Percentiles rank a stretch among this genome's conserved stretches.
Evolutionary conservation across 2,329 filamentous ascomycete genomes (phyloP).

Genomic region (Xylogone sp.): DNA sequence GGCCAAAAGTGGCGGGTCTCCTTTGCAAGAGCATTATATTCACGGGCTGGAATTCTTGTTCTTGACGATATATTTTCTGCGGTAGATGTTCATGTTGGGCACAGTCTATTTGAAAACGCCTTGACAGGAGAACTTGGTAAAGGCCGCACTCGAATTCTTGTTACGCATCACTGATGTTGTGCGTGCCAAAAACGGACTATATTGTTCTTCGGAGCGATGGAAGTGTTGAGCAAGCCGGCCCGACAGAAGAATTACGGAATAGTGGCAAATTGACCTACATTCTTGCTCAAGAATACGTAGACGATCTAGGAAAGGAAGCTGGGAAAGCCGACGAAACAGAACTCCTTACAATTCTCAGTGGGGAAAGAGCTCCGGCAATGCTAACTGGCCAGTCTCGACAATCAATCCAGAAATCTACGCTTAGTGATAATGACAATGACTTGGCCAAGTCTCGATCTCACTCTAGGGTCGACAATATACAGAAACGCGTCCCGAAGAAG

Average conservation of each 20-base stretch:
- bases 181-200: slow-evolving; percentile 67
- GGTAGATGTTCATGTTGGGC: slow-evolving; percentile 76
- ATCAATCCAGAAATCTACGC: no score
- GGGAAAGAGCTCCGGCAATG: no score
- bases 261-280: slow-evolving; percentile 54
- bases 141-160: slow-evolving; percentile 70
- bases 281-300: slow-evolving; percentile 45
- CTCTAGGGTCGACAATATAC: no score
- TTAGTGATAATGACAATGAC: no score
- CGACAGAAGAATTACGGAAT: slow-evolving; percentile 59
- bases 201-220: slow-evolving; percentile 71
- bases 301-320: no score
- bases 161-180: slow-evolving; percentile 76
- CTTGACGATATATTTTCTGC: slow-evolving; percentile 82
- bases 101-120: slow-evolving; percentile 74
- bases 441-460: no score
- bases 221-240: slow-evolving; percentile 57
- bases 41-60: slow-evolving; percentile 69
- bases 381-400: no score
- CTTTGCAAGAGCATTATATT: slow-evolving; percentile 76
- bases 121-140: slow-evolving; percentile 66
- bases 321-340: no score
- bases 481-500: no score
- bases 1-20: slow-evolving; percentile 82
- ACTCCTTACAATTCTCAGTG: no score